These are phyloP conservation scores for Rhodotorula sp. DNA, from an alignment of 1,284 basidiomycete species.

Conservation along the genomic window DNA sequence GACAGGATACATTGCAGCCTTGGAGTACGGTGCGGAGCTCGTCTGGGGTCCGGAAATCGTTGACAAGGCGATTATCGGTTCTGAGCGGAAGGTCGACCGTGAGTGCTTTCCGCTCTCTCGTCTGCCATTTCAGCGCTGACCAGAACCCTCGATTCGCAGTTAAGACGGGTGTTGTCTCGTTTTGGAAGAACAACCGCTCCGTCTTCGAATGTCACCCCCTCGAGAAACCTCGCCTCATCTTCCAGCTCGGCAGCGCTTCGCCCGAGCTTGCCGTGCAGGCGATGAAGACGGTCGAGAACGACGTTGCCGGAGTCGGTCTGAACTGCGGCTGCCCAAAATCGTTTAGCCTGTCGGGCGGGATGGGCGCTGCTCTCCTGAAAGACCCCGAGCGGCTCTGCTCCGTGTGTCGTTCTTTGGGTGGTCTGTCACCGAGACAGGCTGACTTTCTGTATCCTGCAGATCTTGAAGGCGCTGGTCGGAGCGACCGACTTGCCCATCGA, in stretches of 20 bases:
- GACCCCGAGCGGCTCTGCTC: slow-evolving; percentile 83
- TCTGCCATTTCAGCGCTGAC: no score
- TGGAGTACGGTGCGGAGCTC: slow-evolving; percentile 89
- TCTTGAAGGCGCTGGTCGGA: slow-evolving; percentile 70
- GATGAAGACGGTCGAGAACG: slow-evolving; percentile 77
- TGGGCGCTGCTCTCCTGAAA: slow-evolving; percentile 92
- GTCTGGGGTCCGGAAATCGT: slow-evolving; percentile 98
- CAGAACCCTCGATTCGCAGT: slow-evolving; percentile 53
- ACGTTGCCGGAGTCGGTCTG: slow-evolving; percentile 90
- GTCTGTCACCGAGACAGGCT: background rate
- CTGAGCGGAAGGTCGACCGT: slow-evolving; percentile 80
- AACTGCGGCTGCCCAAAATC: slow-evolving; percentile 72
- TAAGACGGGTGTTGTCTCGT: slow-evolving; percentile 82
- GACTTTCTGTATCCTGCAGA: slow-evolving; percentile 50
- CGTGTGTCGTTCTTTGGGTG: slow-evolving; percentile 25
- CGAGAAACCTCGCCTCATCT: slow-evolving; percentile 85
- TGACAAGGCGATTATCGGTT: slow-evolving; percentile 90
- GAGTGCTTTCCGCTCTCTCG: slow-evolving; percentile 44
- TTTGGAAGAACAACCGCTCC: slow-evolving; percentile 65
- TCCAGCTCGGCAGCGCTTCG: slow-evolving; percentile 86
- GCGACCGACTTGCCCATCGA: slow-evolving; percentile 79
- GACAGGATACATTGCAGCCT: slow-evolving; percentile 75
- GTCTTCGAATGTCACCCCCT: slow-evolving; percentile 92
- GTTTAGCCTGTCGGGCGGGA: slow-evolving; percentile 90
- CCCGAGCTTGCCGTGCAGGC: slow-evolving; percentile 89